A percentile compares a stretch with the other conserved stretches of the same genome.
Evolutionary conservation across 352 stramenopile genomes (phyloP).

Genomic region (Phytophthora meadii): DNA sequence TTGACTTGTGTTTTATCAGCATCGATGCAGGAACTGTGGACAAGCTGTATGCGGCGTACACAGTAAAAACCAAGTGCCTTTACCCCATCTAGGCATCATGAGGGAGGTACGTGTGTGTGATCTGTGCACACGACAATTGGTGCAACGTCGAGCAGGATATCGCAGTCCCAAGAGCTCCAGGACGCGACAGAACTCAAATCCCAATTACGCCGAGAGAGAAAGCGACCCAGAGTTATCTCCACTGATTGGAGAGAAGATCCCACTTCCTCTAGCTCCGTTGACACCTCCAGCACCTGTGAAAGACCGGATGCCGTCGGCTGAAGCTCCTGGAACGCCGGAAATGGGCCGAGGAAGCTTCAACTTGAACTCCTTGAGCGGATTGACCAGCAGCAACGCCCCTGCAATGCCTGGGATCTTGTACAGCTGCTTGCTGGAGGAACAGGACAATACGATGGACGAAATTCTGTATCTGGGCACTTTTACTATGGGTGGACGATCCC

Average conservation of each 20-base stretch:
- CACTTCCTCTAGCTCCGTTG: constrained; percentile 16
- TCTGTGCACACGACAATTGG: constrained; percentile 69
- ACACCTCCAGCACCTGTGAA: constrained; percentile 17
- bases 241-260: constrained; percentile 26
- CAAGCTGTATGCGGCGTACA: constrained; percentile 74
- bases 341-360: constrained; percentile 35
- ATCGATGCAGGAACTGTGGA: constrained; percentile 73
- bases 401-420: constrained; percentile 73
- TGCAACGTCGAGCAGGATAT: constrained; percentile 74
- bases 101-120: constrained; percentile 80
- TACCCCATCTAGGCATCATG: constrained; percentile 79
- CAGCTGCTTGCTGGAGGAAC: constrained; percentile 74
- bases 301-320: constrained; percentile 11
- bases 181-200: constrained; percentile 29
- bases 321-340: constrained; percentile 9
- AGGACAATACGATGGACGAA: constrained; percentile 82
- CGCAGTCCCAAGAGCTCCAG: constrained; percentile 46
- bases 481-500: constrained; percentile 74
- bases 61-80: constrained; percentile 80
- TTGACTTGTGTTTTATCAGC: constrained; percentile 31
- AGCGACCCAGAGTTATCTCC: constrained; percentile 46
- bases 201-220: constrained; percentile 26
- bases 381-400: constrained; percentile 20
- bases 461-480: constrained; percentile 83
- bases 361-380: constrained; percentile 31